phyloP scores from a whole-genome alignment of 2,329 filamentous ascomycete genomes.

The Stemphylium vesicarium region DNA sequence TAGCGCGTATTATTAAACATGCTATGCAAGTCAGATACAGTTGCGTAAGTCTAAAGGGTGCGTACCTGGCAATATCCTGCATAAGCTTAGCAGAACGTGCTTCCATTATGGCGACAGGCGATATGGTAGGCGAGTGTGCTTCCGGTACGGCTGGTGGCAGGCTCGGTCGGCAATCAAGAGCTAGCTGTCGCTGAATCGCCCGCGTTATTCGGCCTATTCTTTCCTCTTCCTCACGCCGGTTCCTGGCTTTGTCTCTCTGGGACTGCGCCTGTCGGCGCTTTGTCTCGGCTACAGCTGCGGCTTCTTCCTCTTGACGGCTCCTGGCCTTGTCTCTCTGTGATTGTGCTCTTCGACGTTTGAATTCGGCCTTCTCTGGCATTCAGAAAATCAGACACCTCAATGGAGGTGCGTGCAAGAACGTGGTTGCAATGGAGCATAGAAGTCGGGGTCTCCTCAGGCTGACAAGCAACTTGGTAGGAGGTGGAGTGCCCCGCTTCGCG shows the following conservation, averaged over 20 bases:
- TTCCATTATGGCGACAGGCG: slow-evolving; percentile 4
- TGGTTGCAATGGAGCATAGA: too few relatives aligned
- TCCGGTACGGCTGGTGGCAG: not conserved
- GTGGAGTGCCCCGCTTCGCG: too few relatives aligned
- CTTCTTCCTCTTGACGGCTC: not conserved
- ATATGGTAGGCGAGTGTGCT: not conserved
- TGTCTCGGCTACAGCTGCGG: not conserved
- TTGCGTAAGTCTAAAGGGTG: not conserved
- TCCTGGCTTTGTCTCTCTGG: slow-evolving; percentile 3
- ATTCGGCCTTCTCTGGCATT: slow-evolving; percentile 4
- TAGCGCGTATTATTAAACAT: slow-evolving; percentile 18
- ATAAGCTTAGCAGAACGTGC: slow-evolving; percentile 1
- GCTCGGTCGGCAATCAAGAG: not conserved
- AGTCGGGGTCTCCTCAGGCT: too few relatives aligned
- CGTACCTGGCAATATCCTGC: slow-evolving; percentile 5
- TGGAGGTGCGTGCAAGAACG: not conserved
- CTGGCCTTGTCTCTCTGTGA: slow-evolving; percentile 5
- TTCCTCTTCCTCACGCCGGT: slow-evolving; percentile 1
- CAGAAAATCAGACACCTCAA: not conserved
- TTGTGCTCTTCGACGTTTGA: slow-evolving; percentile 8
- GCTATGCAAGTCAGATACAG: slow-evolving; percentile 2
- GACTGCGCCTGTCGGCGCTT: not conserved
- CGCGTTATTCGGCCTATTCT: not conserved
- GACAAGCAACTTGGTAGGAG: too few relatives aligned
- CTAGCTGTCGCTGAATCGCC: slow-evolving; percentile 2